Percentiles rank a stretch among this genome's conserved stretches.
These are phyloP conservation scores for Karstenula rhodostoma DNA, from an alignment of 2,329 filamentous ascomycete species.

Conservation along the genomic window DNA sequence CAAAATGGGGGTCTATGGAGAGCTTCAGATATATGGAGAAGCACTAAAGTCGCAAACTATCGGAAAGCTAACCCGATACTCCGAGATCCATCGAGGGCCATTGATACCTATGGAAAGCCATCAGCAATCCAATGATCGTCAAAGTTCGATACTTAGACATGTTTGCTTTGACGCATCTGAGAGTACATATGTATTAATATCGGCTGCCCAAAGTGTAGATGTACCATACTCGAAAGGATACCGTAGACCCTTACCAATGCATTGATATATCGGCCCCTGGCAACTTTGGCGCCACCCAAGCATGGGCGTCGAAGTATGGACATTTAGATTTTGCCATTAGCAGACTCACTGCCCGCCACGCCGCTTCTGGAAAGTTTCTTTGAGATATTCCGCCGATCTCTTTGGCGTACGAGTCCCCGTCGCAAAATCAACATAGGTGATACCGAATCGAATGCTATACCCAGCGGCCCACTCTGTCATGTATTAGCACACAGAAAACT, in stretches of 20 bases:
- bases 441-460: conserved; percentile 51
- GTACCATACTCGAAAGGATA: too few relatives aligned
- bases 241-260: background rate
- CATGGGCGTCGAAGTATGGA: background rate
- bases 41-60: too few relatives aligned
- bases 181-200: too few relatives aligned
- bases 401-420: conserved; percentile 50
- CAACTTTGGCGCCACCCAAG: background rate
- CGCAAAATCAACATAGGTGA: conserved; percentile 52
- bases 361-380: conserved; percentile 14
- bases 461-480: conserved; percentile 51
- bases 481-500: background rate
- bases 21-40: too few relatives aligned
- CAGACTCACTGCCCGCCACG: background rate
- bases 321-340: background rate
- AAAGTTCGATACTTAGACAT: too few relatives aligned
- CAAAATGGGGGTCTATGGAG: too few relatives aligned
- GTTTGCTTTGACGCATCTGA: too few relatives aligned
- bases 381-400: conserved; percentile 17
- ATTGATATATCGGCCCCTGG: background rate
- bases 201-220: too few relatives aligned
- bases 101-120: too few relatives aligned
- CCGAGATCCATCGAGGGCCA: too few relatives aligned
- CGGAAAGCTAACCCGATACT: too few relatives aligned
- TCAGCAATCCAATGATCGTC: too few relatives aligned